Conservation (phyloP, 495 filamentous ascomycete species). For the Aspergillus kassunensis region DNA sequence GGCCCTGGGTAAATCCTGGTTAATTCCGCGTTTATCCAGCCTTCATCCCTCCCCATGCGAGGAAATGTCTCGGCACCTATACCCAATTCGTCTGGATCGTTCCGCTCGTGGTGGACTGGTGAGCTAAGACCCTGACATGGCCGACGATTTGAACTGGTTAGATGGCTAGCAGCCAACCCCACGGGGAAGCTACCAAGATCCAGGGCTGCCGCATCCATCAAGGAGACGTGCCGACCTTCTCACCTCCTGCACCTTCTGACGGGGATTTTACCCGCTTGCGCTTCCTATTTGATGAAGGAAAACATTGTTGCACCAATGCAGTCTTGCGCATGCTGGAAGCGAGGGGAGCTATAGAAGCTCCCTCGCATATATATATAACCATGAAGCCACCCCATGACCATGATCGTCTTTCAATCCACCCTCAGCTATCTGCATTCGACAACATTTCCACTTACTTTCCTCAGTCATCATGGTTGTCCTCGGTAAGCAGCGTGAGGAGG, state of each 20-base stretch:
- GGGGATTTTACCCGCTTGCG: conserved; percentile 13
- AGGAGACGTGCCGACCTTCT: conserved; percentile 1
- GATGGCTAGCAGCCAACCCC: conserved; percentile 3
- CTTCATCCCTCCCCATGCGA: background rate
- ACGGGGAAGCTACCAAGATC: conserved; percentile 13
- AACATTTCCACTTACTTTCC: background rate
- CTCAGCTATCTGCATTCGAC: background rate
- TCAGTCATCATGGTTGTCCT: conserved; percentile 20
- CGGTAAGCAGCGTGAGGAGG: conserved; percentile 27
- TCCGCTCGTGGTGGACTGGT: conserved; percentile 4
- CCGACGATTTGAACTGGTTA: background rate
- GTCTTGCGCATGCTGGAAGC: background rate
- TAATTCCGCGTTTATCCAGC: conserved; percentile 9
- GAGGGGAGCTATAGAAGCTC: background rate
- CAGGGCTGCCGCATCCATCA: conserved; percentile 5
- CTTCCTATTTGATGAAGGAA: background rate
- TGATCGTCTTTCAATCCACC: background rate
- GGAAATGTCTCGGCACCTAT: conserved; percentile 6
- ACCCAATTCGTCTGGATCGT: background rate
- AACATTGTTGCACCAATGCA: conserved; percentile 3
- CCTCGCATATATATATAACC: conserved; percentile 11
- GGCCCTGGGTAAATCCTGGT: conserved; percentile 2
- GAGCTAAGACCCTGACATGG: conserved; percentile 6
- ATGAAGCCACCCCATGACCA: background rate
- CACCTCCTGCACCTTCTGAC: background rate